These are phyloP conservation scores for Apiospora arundinis DNA, from an alignment of 2,329 filamentous ascomycete species.

Conservation along the genomic window DNA sequence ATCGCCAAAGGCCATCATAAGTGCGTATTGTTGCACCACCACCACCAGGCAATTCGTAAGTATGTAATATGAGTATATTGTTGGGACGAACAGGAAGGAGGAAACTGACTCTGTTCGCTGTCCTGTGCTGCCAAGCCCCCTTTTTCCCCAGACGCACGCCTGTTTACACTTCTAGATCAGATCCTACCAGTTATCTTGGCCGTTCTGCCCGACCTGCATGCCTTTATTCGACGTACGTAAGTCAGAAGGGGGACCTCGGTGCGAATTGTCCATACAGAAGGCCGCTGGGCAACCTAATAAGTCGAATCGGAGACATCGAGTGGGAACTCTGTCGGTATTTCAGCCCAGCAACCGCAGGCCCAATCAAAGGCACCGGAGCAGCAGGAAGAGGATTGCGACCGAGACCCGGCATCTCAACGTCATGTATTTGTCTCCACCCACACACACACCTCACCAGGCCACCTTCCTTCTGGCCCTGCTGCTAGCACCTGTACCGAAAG, in stretches of 20 bases:
- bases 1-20: too few species aligned
- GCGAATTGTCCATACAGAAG: background rate
- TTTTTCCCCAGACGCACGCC: background rate
- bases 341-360: background rate
- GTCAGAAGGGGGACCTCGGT: background rate
- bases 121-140: background rate
- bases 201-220: too few species aligned
- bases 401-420: constrained; percentile 14
- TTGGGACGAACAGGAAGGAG: background rate
- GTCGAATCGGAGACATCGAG: background rate
- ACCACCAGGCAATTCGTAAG: background rate
- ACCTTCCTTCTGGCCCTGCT: background rate
- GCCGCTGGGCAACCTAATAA: background rate
- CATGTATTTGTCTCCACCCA: constrained; percentile 11
- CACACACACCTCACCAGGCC: background rate
- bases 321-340: background rate
- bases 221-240: too few species aligned
- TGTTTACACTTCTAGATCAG: background rate
- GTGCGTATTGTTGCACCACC: background rate
- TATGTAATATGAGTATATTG: background rate
- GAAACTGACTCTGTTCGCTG: background rate
- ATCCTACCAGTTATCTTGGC: background rate
- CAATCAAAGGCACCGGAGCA: background rate
- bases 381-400: background rate
- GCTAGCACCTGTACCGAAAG: background rate